Conservation (phyloP, 306 rosid genomes). For the Cucumis cinereus region DNA sequence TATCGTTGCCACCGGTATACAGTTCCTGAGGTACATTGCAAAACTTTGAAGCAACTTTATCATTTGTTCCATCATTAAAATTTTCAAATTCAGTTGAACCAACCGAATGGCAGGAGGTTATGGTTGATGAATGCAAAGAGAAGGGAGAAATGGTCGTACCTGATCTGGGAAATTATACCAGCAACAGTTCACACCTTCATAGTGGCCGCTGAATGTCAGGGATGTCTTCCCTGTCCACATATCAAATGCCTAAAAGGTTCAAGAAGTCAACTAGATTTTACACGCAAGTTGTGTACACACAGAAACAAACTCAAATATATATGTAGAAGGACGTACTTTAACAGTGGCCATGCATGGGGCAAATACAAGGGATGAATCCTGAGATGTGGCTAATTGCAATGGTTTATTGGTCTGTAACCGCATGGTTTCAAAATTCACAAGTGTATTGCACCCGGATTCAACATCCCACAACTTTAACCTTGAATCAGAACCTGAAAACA, state of each 20-base stretch:
- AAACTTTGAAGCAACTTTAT: background rate
- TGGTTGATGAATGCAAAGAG: background rate
- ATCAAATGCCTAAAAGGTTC: slow-evolving; percentile 61
- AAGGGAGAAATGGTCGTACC: slow-evolving; percentile 29
- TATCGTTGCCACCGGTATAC: slow-evolving; percentile 88
- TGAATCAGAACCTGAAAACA: slow-evolving; percentile 74
- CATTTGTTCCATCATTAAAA: background rate
- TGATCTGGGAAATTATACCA: slow-evolving; percentile 71
- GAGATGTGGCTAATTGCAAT: slow-evolving; percentile 75
- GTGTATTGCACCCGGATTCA: slow-evolving; percentile 86
- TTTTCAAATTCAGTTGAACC: background rate
- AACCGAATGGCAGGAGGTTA: background rate
- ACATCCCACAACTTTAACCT: slow-evolving; percentile 88
- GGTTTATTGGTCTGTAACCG: slow-evolving; percentile 84
- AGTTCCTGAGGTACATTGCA: slow-evolving; percentile 45
- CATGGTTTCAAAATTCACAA: slow-evolving; percentile 80
- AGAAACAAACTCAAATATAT: background rate
- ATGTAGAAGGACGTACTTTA: slow-evolving; percentile 34
- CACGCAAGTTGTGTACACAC: background rate
- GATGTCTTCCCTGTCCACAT: slow-evolving; percentile 74
- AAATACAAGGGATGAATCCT: slow-evolving; percentile 53
- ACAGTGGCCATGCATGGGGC: slow-evolving; percentile 94
- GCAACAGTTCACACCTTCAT: slow-evolving; percentile 77
- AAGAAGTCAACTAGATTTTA: slow-evolving; percentile 5
- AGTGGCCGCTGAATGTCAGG: slow-evolving; percentile 63